phyloP scores from a whole-genome alignment of 2,329 filamentous ascomycete species.

The Akanthomyces uredinophilus region DNA sequence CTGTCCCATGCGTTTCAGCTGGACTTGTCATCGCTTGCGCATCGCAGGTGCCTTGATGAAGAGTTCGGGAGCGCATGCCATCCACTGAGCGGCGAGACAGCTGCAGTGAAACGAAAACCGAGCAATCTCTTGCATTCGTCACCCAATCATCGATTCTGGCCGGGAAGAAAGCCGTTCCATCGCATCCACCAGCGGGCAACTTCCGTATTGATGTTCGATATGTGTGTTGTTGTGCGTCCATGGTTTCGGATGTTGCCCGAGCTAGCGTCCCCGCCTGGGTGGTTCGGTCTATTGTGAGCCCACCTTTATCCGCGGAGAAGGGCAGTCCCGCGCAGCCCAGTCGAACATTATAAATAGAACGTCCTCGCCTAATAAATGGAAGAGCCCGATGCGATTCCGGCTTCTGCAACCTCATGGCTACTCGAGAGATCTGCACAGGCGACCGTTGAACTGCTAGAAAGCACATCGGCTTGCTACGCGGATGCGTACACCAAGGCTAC shows the following conservation, averaged over 20 bases:
- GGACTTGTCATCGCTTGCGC: neutral
- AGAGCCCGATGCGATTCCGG: neutral
- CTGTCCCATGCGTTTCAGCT: neutral
- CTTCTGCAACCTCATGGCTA: neutral
- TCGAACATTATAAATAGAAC: constrained; percentile 3
- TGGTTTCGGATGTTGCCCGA: constrained; percentile 15
- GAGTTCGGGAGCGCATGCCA: neutral
- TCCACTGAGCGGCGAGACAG: neutral
- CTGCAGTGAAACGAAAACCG: neutral
- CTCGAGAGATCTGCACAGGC: neutral
- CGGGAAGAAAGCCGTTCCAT: neutral
- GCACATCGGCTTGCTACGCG: neutral
- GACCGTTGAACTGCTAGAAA: neutral
- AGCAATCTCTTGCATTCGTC: neutral
- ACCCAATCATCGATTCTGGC: neutral
- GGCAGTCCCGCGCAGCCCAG: neutral
- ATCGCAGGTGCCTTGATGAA: neutral
- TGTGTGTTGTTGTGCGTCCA: neutral
- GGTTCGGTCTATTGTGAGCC: neutral
- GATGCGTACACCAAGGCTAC: neutral
- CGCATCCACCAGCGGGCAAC: constrained; percentile 7
- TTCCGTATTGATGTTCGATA: constrained; percentile 5
- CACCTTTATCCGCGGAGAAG: constrained; percentile 4
- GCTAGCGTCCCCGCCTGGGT: constrained; percentile 6
- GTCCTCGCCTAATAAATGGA: neutral